Percentiles rank a stretch among this genome's conserved stretches.
Conservation (phyloP, 208 protist genomes). For the Leishmania tarentolae region DNA sequence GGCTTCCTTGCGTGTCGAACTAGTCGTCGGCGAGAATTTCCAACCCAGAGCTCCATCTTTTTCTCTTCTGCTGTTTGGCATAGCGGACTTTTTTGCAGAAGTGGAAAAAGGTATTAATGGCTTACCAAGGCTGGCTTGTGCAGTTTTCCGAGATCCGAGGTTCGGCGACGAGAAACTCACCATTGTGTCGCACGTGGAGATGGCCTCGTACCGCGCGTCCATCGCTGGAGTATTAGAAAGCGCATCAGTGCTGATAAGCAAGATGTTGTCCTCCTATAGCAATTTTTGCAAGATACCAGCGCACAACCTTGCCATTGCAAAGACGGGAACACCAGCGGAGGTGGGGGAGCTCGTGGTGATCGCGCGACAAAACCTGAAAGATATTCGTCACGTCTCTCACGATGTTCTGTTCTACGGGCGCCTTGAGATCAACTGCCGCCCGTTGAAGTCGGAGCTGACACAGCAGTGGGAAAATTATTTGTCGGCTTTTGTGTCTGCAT, state of each 20-base stretch:
- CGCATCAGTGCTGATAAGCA: slow-evolving; percentile 45
- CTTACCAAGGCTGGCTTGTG: slow-evolving; percentile 55
- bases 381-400: slow-evolving; percentile 51
- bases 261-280: slow-evolving; percentile 46
- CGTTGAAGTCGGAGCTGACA: slow-evolving; percentile 52
- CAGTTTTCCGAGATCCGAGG: slow-evolving; percentile 67
- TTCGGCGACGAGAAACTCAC: slow-evolving; percentile 45
- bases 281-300: slow-evolving; percentile 55
- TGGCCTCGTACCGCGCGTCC: slow-evolving; percentile 39
- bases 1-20: slow-evolving; percentile 51
- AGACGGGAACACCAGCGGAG: slow-evolving; percentile 24
- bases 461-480: slow-evolving; percentile 65
- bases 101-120: slow-evolving; percentile 52
- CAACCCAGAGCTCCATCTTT: slow-evolving; percentile 65
- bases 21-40: slow-evolving; percentile 59
- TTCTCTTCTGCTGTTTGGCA: slow-evolving; percentile 55
- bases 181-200: slow-evolving; percentile 38
- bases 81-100: slow-evolving; percentile 72
- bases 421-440: slow-evolving; percentile 64
- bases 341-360: slow-evolving; percentile 38
- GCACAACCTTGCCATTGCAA: slow-evolving; percentile 41
- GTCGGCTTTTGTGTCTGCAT: slow-evolving; percentile 43
- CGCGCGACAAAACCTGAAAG: slow-evolving; percentile 46
- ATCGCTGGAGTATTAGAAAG: slow-evolving; percentile 43
- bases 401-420: slow-evolving; percentile 78